Base-by-base conservation (phyloP, 495 filamentous ascomycete species). In the Lophium mytilinum region DNA sequence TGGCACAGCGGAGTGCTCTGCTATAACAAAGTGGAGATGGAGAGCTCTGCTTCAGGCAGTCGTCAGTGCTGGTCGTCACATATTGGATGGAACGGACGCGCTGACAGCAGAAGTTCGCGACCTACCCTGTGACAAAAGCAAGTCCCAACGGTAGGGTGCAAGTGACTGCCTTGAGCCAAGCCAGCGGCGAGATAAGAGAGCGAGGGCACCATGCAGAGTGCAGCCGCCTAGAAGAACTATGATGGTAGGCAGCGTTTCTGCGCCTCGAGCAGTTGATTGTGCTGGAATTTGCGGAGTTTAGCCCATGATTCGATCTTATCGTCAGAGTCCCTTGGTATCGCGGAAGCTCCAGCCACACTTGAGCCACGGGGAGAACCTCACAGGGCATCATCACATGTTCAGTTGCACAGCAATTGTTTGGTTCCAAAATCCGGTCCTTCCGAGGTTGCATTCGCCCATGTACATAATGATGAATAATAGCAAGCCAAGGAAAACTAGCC, bases 1-100 rank as follows among this genome's bases (percentile, higher is more conserved):
- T 14, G 24, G 41, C 15, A 19, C 41, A 45, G 24, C 15, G 14
- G 19, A 45, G 41, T 19, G 19, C 41, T 8, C 8, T 0, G 41
- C 41, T 8, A 2, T 41, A 9, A 9, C 11, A 41, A 9, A 14
- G 39, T 3, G 39, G 17, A 41, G 39, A 17, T 41, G 11, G 39
- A 41, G 17, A 41, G 39, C 30, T 60, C 61, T 64, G 61, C 61
- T 57, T 50, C 46, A 46, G 61, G 57, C 62, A 65, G 62, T 55
- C 55, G 58, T 45, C 15, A 50, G 41, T 37, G 8, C 15, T 50
- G 36, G 50, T 46, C 35, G 58, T 65, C 52, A 65, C 62, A 65
- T 65, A 58, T 58, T 65, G 62, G 58, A 64, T 40, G 45, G 40
- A 55, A 63, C 55, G 52, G 56, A 59, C 61, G 52, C 56, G 50